Conservation (phyloP, 345 rosid species). For the Ailanthus altissimus region DNA sequence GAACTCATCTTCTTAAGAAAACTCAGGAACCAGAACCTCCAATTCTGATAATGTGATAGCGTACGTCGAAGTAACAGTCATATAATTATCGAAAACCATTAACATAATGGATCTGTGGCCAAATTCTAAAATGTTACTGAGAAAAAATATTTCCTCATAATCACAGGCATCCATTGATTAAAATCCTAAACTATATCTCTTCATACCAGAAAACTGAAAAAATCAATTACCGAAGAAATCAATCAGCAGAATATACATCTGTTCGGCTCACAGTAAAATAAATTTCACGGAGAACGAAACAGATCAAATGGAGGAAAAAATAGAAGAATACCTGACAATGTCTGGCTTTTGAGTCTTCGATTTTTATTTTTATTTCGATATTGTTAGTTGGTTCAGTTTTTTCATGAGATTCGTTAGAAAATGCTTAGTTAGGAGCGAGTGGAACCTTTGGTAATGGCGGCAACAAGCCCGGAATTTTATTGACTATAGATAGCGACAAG, state of each 20-base stretch:
- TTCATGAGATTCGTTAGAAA: background rate
- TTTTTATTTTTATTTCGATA: background rate
- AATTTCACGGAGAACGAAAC: too few species aligned
- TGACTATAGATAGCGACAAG: background rate
- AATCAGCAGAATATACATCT: background rate
- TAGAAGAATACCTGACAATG: background rate
- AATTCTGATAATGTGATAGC: too few species aligned
- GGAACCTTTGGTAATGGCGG: conserved; percentile 16
- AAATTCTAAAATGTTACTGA: background rate
- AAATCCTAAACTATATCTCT: background rate
- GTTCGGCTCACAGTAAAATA: too few species aligned
- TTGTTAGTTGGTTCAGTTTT: background rate
- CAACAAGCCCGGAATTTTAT: conserved; percentile 22
- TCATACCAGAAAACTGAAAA: background rate
- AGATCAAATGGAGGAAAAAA: background rate
- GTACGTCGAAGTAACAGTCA: background rate
- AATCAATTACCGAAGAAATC: background rate
- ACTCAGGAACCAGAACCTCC: background rate
- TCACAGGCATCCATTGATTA: background rate
- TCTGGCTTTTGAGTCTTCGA: background rate
- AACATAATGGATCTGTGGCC: background rate
- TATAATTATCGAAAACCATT: background rate
- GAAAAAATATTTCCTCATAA: background rate
- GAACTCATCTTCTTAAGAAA: background rate
- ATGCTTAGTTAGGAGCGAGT: too few species aligned